These are phyloP conservation scores for Lablab purpureus DNA, from an alignment of 306 rosid genomes.

Conservation along the genomic window DNA sequence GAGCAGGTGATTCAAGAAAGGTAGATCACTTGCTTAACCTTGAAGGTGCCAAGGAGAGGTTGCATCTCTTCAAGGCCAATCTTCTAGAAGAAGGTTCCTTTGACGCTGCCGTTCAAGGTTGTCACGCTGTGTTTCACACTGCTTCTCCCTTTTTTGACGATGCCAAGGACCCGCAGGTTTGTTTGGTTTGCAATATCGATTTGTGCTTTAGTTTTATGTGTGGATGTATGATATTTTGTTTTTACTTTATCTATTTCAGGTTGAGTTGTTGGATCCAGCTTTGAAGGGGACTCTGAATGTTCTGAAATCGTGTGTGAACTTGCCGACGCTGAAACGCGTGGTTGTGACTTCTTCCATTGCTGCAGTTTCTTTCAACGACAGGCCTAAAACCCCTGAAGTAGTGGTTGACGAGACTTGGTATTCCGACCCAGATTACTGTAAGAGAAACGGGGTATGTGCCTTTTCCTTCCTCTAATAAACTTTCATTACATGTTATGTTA, in stretches of 20 bases:
- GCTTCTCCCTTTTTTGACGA: conserved; percentile 44
- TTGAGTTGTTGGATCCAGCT: conserved; percentile 48
- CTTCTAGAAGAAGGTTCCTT: conserved; percentile 45
- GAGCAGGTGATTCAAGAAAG: conserved; percentile 49
- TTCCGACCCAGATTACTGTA: conserved; percentile 41
- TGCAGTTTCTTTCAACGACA: conserved; percentile 17
- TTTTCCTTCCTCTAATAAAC: background rate
- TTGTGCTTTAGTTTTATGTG: background rate
- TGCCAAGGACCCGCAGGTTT: conserved; percentile 58
- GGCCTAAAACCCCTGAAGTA: conserved; percentile 45
- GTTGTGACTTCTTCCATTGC: conserved; percentile 44
- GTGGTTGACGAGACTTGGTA: conserved; percentile 53
- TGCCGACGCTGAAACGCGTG: conserved; percentile 43
- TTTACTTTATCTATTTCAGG: conserved; percentile 12
- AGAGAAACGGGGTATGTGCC: conserved; percentile 31
- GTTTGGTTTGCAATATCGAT: background rate
- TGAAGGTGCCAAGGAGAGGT: conserved; percentile 62
- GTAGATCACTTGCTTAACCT: conserved; percentile 49
- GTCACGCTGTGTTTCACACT: conserved; percentile 59
- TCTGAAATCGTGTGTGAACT: conserved; percentile 50
- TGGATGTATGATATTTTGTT: background rate
- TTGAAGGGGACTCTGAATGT: conserved; percentile 52
- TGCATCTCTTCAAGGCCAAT: conserved; percentile 53
- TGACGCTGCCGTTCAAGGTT: conserved; percentile 50
- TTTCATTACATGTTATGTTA: no score